These are phyloP conservation scores for Linnemannia exigua DNA, from an alignment of 192 early-diverging fungal species.

Conservation along the genomic window DNA sequence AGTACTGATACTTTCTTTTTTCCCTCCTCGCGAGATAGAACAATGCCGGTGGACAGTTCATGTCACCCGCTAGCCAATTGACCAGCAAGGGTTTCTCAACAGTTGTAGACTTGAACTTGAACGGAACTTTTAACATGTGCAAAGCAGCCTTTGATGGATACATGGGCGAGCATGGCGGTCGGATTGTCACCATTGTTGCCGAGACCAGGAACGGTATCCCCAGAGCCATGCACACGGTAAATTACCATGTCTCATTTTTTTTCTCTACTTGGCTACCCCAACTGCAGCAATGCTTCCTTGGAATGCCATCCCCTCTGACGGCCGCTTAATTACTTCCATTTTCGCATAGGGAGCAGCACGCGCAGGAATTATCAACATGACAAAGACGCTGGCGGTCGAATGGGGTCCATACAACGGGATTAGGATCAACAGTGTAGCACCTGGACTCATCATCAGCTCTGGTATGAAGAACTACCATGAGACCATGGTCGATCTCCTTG, in stretches of 20 bases:
- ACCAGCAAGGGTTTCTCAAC: conserved; percentile 18
- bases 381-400: conserved; percentile 35
- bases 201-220: conserved; percentile 35
- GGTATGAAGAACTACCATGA: conserved; percentile 39
- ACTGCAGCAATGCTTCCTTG: no score
- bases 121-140: conserved; percentile 25
- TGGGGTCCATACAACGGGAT: conserved; percentile 38
- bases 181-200: conserved; percentile 26
- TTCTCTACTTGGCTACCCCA: not conserved
- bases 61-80: conserved; percentile 15
- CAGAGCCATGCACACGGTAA: conserved; percentile 26
- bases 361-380: conserved; percentile 36
- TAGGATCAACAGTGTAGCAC: conserved; percentile 34
- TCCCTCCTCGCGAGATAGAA: not conserved
- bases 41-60: conserved; percentile 36
- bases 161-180: conserved; percentile 38
- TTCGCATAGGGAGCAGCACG: conserved; percentile 21
- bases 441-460: conserved; percentile 30
- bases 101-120: conserved; percentile 30
- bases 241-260: not conserved
- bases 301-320: not conserved
- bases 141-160: conserved; percentile 31
- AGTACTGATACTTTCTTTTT: not conserved
- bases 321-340: not conserved
- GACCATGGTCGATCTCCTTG: conserved; percentile 10